phyloP scores from a whole-genome alignment of 768 basidiomycete genomes.

The Phanerochaete sordida region DNA sequence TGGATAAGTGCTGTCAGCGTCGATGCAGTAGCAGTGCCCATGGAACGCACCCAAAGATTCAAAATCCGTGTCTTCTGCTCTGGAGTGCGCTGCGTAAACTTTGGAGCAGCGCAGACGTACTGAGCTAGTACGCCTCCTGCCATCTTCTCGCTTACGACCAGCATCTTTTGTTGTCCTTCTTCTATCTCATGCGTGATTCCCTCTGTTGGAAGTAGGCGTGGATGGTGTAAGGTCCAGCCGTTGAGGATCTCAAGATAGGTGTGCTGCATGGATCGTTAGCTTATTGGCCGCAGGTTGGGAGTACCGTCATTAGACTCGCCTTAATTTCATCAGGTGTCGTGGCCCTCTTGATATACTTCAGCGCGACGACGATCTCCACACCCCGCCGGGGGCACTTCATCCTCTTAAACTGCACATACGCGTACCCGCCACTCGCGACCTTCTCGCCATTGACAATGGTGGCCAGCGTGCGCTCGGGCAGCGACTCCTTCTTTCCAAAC shows the following conservation, averaged over 20 bases:
- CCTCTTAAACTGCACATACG: too few relatives aligned
- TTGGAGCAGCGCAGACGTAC: background rate
- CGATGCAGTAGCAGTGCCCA: background rate
- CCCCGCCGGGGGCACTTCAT: too few relatives aligned
- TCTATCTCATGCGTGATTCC: background rate
- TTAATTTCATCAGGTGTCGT: background rate
- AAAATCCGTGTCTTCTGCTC: background rate
- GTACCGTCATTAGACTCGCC: background rate
- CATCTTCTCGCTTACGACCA: background rate
- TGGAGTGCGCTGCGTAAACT: background rate
- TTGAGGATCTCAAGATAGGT: background rate
- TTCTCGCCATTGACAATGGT: background rate
- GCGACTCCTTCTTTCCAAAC: background rate
- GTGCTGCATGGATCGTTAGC: background rate
- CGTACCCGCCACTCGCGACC: background rate
- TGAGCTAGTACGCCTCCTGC: background rate
- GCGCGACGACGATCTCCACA: background rate
- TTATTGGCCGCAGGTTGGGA: background rate
- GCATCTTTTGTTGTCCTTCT: background rate
- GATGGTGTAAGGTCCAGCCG: background rate
- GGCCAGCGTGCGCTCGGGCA: background rate
- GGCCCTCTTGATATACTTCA: background rate
- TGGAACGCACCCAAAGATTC: background rate
- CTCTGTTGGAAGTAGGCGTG: background rate
- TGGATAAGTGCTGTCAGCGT: too few relatives aligned